Base-by-base conservation (phyloP, 2,329 filamentous ascomycete genomes). In the Myotisia sp. region DNA sequence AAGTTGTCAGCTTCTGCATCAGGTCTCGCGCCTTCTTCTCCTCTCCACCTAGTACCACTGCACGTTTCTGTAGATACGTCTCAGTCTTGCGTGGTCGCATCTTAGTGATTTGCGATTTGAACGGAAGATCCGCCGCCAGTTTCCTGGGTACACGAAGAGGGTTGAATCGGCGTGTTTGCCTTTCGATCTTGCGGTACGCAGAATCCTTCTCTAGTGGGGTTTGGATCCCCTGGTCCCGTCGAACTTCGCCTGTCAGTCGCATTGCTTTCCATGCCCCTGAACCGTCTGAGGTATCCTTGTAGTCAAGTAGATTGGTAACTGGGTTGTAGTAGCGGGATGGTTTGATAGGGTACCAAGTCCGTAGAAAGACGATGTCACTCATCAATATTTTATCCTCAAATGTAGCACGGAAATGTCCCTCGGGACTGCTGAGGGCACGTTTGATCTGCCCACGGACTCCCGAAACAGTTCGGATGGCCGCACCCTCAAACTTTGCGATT, bases 341-440 rank as follows among this genome's bases (percentile, higher is more conserved):
- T 51, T 85, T 85, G 58, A 98, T 77, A 6, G 90, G 84, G 59
- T 92, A 95, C 92, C 92, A 98, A 2, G 90, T 87, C 31, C 90
- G 74, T 24, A 98, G 63, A 66, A 98, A 95, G 42, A 95, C 81
- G 45, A 98, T 92, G 55, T 98, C 90, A 56, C 77, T 84, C 71
- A 93, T 85, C 33, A 98, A 69, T 42, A 98, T 83, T 65, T 95
- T 98, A 70, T 98, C 90, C 59, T 98, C 90, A 47, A 98, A 98
- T 0, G 90, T 95, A 16, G 90, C 90, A 49, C 92, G 76, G 73
- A 92, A 95, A 60, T 87, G 79, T 31, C 90, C 90, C 45, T 98
- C 90, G 1, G 90, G 87, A 49, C 93, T 92, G 54, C 76, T 78
- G 1, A 98, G 69, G 0, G 90, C 87, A 41, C 85, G 78, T 65